Evolutionary conservation across 148 eudicot species (phyloP).

Genomic region (Rhododendron henanense): DNA sequence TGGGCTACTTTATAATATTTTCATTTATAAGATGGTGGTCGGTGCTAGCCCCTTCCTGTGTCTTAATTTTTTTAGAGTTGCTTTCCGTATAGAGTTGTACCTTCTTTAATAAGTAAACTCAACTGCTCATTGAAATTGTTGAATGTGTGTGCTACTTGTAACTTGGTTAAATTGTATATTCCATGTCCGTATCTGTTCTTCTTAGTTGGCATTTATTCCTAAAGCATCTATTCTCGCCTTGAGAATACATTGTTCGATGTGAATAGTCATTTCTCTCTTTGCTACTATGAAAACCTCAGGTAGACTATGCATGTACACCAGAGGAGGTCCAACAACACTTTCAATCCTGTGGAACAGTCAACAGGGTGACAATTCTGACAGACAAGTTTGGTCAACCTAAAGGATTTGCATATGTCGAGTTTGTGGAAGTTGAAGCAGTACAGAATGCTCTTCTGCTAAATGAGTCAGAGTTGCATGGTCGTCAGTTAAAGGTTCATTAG

Average conservation of each 20-base stretch:
- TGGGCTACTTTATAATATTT: neutral
- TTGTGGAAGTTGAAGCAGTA: slow-evolving; percentile 67
- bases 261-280: neutral
- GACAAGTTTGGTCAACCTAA: slow-evolving; percentile 78
- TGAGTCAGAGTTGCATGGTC: slow-evolving; percentile 70
- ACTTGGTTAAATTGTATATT: neutral
- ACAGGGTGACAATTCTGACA: slow-evolving; percentile 64
- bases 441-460: slow-evolving; percentile 55
- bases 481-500: slow-evolving; percentile 53
- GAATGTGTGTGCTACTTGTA: neutral
- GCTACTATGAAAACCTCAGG: slow-evolving; percentile 26
- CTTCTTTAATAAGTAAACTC: neutral
- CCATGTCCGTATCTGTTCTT: neutral
- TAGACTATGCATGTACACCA: slow-evolving; percentile 76
- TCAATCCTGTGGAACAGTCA: slow-evolving; percentile 76
- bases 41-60: neutral
- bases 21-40: neutral
- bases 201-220: neutral
- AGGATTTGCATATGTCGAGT: slow-evolving; percentile 75
- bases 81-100: neutral
- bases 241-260: neutral
- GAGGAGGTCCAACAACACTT: slow-evolving; percentile 81
- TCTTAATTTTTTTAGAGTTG: neutral
- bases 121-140: neutral
- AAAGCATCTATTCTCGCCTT: neutral